phyloP scores from a whole-genome alignment of 352 stramenopile genomes.

The Saprolegnia parasitica region DNA sequence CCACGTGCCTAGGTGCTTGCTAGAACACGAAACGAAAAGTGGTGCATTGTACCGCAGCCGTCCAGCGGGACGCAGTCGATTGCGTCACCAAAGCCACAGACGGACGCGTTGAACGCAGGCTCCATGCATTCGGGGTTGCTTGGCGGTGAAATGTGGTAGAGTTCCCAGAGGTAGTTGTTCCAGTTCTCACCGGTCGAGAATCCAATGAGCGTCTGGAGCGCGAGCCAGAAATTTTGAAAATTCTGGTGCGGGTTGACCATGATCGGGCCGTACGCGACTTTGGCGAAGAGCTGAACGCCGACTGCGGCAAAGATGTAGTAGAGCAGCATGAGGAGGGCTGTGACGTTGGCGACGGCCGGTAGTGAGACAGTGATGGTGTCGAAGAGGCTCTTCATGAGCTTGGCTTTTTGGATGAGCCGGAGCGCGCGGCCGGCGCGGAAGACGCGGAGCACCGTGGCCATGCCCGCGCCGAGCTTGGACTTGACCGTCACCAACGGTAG shows the following conservation, averaged over 20 bases:
- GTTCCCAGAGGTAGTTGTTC: constrained; percentile 88
- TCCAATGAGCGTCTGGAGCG: constrained; percentile 85
- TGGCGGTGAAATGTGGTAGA: constrained; percentile 39
- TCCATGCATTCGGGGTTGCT: constrained; percentile 54
- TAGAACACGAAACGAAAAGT: constrained; percentile 64
- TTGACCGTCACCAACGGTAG: constrained; percentile 47
- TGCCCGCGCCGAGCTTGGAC: constrained; percentile 44
- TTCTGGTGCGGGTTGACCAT: constrained; percentile 87
- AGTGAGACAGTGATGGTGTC: constrained; percentile 86
- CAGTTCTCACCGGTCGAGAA: constrained; percentile 91
- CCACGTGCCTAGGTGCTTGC: constrained; percentile 40
- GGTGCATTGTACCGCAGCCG: constrained; percentile 55
- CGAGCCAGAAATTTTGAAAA: constrained; percentile 88
- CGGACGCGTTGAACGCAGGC: constrained; percentile 45
- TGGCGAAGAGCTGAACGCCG: constrained; percentile 90
- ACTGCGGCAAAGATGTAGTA: constrained; percentile 92
- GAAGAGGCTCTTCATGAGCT: constrained; percentile 84
- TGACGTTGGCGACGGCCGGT: constrained; percentile 87
- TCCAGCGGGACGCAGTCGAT: constrained; percentile 59
- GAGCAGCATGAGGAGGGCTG: constrained; percentile 87
- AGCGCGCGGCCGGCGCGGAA: constrained; percentile 88
- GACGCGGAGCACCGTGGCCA: constrained; percentile 84
- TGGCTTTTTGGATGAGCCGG: constrained; percentile 75
- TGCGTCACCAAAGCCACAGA: constrained; percentile 71
- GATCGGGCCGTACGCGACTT: constrained; percentile 54